A percentile compares a stretch with the other conserved stretches of the same genome.
Evolutionary conservation across 1,284 basidiomycete genomes (phyloP).

Genomic region (Trichosporon sp.): DNA sequence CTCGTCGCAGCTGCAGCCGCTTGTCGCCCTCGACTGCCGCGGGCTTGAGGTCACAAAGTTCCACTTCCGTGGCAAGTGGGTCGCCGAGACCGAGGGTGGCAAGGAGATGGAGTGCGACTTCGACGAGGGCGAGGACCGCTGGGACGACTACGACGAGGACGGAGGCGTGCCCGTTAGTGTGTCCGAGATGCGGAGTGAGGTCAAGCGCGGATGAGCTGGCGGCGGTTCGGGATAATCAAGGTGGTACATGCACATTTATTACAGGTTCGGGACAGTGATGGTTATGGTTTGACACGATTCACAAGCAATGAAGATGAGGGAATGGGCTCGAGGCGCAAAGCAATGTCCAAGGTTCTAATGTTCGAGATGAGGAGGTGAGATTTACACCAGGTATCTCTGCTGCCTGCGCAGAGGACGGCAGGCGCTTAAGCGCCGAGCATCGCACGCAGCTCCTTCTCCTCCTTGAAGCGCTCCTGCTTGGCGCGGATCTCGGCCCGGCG

Average conservation of each 20-base stretch:
- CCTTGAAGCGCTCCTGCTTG: slow-evolving; percentile 30
- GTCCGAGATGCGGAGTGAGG: slow-evolving; percentile 37
- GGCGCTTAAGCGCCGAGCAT: slow-evolving; percentile 27
- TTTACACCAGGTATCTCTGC: not conserved
- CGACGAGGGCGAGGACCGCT: slow-evolving; percentile 45
- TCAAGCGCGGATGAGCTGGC: slow-evolving; percentile 24
- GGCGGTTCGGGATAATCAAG: slow-evolving; percentile 14
- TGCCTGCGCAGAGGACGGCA: not conserved
- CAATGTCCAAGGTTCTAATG: not conserved
- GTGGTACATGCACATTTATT: slow-evolving; percentile 1
- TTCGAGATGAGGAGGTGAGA: not conserved
- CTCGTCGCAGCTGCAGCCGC: slow-evolving; percentile 28
- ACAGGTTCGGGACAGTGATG: not conserved
- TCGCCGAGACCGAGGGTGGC: slow-evolving; percentile 27
- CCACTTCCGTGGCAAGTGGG: slow-evolving; percentile 41
- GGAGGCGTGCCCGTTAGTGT: slow-evolving; percentile 38
- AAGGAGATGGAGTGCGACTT: slow-evolving; percentile 44
- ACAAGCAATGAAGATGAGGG: not conserved
- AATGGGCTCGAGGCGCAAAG: not conserved
- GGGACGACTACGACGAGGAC: slow-evolving; percentile 51
- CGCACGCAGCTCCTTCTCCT: slow-evolving; percentile 38
- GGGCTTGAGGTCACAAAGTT: slow-evolving; percentile 48
- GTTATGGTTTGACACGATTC: not conserved
- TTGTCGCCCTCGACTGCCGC: slow-evolving; percentile 48
- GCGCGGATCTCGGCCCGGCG: slow-evolving; percentile 35